Base-by-base conservation (phyloP, 768 basidiomycete genomes). In the Amanita pseudoporphyria region DNA sequence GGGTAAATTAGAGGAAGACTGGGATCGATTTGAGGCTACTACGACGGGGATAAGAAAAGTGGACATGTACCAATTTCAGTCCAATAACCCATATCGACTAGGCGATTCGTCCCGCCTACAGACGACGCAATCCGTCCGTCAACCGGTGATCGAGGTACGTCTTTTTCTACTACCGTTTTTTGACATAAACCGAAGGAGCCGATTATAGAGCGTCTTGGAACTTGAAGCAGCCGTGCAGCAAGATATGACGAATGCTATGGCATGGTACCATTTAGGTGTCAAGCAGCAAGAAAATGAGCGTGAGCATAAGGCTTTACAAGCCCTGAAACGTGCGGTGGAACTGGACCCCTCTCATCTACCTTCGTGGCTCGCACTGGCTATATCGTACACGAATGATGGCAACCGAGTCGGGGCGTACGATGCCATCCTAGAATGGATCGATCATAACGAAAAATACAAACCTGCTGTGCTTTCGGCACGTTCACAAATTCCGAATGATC, bases 211-310 rank as follows among this genome's bases (percentile, higher is more conserved):
- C 56, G 81, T 97, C 7, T 71, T 97, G 26, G 85, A 92, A 62
- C 71, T 91, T 10, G 95, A 99, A 68, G 95, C 95, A 6, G 76
- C 75, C 21, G 92, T 95, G 12, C 89, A 95, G 60, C 77, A 74
- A 35, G 77, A 92, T 57, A 81, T 84, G 53, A 67, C 62, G 7
- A 77, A 87, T 57, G 81, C 87, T 3, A 56, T 66, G 31, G 84
- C 83, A 7, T 99, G 96, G 96, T 94, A 78, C 60, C 79, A 86
- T 56, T 82, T 98, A 44, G 96, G 96, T 21, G 83, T 99, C 43
- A 93, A 89, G 65, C 96, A 98, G 60, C 96, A 99, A 64, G 94
- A 96, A 66, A 96, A 94, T 62, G 96, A 99, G 64, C 82, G 94
- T 13, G 96, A 99, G 67, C 74, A 77, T 6, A 84, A 90, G 57